A percentile compares a stretch with the other conserved stretches of the same genome.
Conservation (phyloP, 495 filamentous ascomycete genomes). For the Penicillium paradoxum region DNA sequence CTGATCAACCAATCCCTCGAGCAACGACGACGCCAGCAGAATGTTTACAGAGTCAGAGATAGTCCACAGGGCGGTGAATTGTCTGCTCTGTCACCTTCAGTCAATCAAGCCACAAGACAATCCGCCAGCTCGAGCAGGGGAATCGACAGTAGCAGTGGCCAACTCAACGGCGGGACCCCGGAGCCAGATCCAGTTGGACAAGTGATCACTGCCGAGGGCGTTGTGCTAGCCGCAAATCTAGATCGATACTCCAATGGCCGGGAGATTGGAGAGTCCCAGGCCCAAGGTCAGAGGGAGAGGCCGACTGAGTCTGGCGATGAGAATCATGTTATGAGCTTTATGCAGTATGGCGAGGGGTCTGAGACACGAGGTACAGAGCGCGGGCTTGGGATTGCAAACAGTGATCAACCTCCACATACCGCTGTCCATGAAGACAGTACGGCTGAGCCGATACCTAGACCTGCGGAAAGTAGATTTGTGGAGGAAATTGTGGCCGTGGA, state of each 20-base stretch:
- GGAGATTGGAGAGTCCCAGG: background rate
- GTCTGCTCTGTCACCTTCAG: background rate
- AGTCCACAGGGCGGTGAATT: background rate
- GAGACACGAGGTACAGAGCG: background rate
- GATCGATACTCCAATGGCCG: conserved; percentile 12
- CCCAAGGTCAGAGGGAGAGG: background rate
- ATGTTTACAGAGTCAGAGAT: background rate
- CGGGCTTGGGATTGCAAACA: background rate
- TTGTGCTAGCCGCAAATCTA: conserved; percentile 29
- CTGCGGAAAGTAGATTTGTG: background rate
- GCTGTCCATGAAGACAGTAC: background rate
- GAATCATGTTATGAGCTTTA: conserved; percentile 36
- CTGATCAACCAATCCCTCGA: conserved; percentile 30
- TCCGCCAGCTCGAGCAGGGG: background rate
- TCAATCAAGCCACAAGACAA: background rate
- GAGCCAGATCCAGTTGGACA: background rate
- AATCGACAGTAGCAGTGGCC: background rate
- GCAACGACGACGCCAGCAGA: conserved; percentile 9
- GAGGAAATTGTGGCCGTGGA: background rate
- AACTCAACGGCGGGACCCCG: background rate
- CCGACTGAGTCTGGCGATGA: background rate
- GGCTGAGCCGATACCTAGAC: background rate
- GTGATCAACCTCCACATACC: background rate
- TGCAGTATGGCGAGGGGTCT: conserved; percentile 21
- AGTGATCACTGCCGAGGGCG: conserved; percentile 26